Base-by-base conservation (phyloP, 768 basidiomycete species). In the Lanmaoa pseudosensibilis region DNA sequence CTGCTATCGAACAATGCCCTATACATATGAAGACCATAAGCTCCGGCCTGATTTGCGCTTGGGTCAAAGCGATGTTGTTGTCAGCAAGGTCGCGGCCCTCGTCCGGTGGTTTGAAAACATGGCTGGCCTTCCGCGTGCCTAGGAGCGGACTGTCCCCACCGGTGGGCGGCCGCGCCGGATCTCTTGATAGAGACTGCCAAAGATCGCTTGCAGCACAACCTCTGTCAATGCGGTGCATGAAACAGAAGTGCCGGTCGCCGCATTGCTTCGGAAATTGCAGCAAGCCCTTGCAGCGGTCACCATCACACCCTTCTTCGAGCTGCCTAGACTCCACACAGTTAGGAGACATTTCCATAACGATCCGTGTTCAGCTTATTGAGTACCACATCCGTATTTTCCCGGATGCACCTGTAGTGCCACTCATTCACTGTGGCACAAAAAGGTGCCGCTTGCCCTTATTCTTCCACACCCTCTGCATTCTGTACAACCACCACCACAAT, bases 1-100 rank as follows among this genome's bases (percentile, higher is more conserved):
- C 16, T 93, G 91, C 66, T 93, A 87, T 71, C 83, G 91, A 19
- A 86, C 88, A 8, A 81, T 92, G 81, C 87, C 89, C 2, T 78
- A 81, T 59, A 75, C 78, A 1, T 77, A 76, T 30, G 79, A 82
- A 57, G 89, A 92, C 66, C 73, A 74, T 18, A 76, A 75, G 6
- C 72, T 88, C 6, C 80, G 88, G 7, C 90, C 91, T 18, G 91
- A 93, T 69, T 69, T 92, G 40, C 78, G 89, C 34, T 75, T 93
- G 4, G 88, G 84, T 1, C 74, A 76, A 56, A 89, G 84, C 55
- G 90, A 92, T 54, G 81, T 83, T 10, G 79, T 78, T 9, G 86
- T 92, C 15, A 77, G 82, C 53, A 86, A 79, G 56, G 90, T 93
- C 0, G 81, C 85, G 0, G 73, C 77, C 18, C 76, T 90, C 32